Evolutionary conservation across 176 grass and related monocot genomes (phyloP).

Genomic region (Thinopyrum elongatum): DNA sequence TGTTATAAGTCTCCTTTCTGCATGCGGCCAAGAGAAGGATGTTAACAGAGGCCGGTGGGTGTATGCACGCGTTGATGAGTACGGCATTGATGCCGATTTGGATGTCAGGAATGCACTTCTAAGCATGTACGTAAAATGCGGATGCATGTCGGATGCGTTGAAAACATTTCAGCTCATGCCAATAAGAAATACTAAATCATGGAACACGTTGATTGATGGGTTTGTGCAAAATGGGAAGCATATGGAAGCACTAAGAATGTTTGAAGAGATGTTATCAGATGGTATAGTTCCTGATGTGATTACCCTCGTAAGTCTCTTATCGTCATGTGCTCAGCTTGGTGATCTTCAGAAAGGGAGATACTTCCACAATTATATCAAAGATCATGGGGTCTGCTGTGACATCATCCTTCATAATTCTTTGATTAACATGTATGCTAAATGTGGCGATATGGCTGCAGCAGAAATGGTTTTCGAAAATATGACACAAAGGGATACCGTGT

Average conservation of each 20-base stretch:
- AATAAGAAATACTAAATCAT: constrained; percentile 52
- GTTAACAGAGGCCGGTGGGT: constrained; percentile 51
- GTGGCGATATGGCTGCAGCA: constrained; percentile 58
- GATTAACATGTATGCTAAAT: constrained; percentile 91
- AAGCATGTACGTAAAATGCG: constrained; percentile 58
- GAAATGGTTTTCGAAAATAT: constrained; percentile 51
- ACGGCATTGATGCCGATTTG: constrained; percentile 46
- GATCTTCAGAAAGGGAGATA: constrained; percentile 54
- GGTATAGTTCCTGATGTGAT: constrained; percentile 40
- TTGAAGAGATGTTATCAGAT: constrained; percentile 50
- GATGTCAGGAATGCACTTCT: constrained; percentile 63
- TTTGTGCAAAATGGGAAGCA: constrained; percentile 52
- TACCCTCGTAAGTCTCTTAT: constrained; percentile 52
- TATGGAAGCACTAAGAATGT: constrained; percentile 44
- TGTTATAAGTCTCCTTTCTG: constrained; percentile 55
- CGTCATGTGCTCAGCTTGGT: constrained; percentile 68
- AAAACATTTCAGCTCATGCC: constrained; percentile 50
- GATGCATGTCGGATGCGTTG: constrained; percentile 46
- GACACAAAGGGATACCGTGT: constrained; percentile 59
- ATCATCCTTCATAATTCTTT: constrained; percentile 65
- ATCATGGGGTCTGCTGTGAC: constrained; percentile 32
- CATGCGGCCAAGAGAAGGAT: constrained; percentile 40
- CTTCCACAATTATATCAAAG: constrained; percentile 48
- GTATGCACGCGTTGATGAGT: constrained; percentile 47
- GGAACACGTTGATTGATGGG: constrained; percentile 72